Conservation (phyloP, 345 rosid species). For the Conringia planisiliqua region DNA sequence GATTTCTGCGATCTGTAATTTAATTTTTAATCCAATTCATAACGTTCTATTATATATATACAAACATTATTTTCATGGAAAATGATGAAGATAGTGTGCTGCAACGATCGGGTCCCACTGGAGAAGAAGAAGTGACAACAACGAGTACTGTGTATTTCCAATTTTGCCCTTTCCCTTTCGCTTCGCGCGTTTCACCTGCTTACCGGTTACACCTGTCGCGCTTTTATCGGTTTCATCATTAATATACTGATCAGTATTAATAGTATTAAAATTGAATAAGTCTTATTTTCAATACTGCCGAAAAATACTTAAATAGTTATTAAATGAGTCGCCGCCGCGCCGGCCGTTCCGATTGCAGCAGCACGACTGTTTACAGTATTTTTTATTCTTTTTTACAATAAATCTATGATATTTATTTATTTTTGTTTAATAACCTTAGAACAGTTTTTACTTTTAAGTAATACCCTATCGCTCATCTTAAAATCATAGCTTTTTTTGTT, state of each 20-base stretch:
- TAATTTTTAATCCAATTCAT: background rate
- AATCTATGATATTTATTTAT: background rate
- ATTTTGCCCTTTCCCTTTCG: slow-evolving; percentile 16
- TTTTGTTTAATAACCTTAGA: no score
- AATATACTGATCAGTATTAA: background rate
- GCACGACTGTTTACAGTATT: slow-evolving; percentile 13
- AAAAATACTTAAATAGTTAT: background rate
- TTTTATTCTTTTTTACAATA: background rate
- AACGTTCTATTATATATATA: no score
- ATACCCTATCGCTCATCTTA: no score
- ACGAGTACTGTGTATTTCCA: slow-evolving; percentile 5
- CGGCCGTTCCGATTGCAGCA: slow-evolving; percentile 28
- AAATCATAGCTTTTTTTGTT: no score
- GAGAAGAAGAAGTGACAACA: slow-evolving; percentile 25
- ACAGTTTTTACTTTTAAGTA: no score
- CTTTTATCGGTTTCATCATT: slow-evolving; percentile 14
- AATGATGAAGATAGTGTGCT: slow-evolving; percentile 32
- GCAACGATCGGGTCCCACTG: slow-evolving; percentile 21
- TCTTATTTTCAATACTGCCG: background rate
- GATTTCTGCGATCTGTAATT: slow-evolving; percentile 22
- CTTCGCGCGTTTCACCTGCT: slow-evolving; percentile 33
- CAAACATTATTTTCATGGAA: background rate
- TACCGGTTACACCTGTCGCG: slow-evolving; percentile 26
- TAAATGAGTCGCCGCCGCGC: slow-evolving; percentile 15
- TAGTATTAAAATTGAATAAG: background rate